phyloP scores from a whole-genome alignment of 352 stramenopile genomes.

The Globisporangium radiosum region DNA sequence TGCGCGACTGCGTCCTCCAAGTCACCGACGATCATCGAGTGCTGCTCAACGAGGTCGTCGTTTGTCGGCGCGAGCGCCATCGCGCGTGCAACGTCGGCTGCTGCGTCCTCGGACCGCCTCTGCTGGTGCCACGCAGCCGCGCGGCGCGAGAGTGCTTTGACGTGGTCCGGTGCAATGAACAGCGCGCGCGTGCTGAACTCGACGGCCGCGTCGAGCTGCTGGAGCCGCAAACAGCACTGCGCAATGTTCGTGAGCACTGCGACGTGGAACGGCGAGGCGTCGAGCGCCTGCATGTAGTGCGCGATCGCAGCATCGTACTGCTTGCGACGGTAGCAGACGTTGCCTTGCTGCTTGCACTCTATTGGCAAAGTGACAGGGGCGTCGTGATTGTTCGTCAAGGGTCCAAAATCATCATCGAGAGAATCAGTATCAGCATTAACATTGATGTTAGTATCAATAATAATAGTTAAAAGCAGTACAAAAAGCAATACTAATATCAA shows the following conservation, averaged over 20 bases:
- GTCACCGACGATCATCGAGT: slow-evolving; percentile 66
- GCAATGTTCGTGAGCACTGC: slow-evolving; percentile 68
- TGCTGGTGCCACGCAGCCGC: slow-evolving; percentile 45
- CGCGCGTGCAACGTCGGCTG: slow-evolving; percentile 45
- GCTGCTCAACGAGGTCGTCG: slow-evolving; percentile 55
- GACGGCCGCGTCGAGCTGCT: slow-evolving; percentile 44
- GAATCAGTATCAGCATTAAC: too few relatives aligned
- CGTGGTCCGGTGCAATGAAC: slow-evolving; percentile 41
- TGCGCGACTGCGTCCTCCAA: slow-evolving; percentile 50
- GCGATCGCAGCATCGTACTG: slow-evolving; percentile 49
- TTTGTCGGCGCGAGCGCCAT: slow-evolving; percentile 42
- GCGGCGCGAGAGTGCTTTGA: slow-evolving; percentile 69
- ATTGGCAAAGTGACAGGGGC: not conserved
- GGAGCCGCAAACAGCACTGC: slow-evolving; percentile 46
- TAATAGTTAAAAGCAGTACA: too few relatives aligned
- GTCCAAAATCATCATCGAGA: too few relatives aligned
- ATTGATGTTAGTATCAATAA: too few relatives aligned
- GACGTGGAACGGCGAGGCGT: slow-evolving; percentile 46
- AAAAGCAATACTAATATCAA: too few relatives aligned
- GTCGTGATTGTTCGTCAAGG: too few relatives aligned
- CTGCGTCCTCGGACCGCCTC: slow-evolving; percentile 38
- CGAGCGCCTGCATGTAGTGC: slow-evolving; percentile 64
- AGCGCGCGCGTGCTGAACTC: slow-evolving; percentile 68
- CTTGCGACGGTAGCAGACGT: slow-evolving; percentile 51
- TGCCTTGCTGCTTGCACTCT: slow-evolving; percentile 59